These are phyloP conservation scores for Phytopythium delawarense DNA, from an alignment of 352 stramenopile genomes.

Conservation along the genomic window DNA sequence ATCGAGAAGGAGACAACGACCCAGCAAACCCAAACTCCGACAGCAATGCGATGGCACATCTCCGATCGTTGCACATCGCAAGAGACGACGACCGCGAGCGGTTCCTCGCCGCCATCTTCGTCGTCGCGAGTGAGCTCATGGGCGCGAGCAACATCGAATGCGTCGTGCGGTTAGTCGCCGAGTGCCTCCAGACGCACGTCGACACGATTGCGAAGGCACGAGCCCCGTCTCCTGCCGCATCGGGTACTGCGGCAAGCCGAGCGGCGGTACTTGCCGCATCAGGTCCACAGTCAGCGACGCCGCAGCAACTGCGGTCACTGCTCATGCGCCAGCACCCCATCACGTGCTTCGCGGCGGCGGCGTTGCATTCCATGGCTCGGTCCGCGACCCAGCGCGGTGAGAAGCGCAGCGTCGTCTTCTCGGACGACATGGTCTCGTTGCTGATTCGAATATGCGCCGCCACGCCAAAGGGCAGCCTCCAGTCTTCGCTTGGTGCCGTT, in stretches of 20 bases:
- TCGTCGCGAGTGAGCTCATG: slow-evolving; percentile 63
- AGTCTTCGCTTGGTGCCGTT: not conserved
- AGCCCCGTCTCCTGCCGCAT: not conserved
- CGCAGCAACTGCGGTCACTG: slow-evolving; percentile 12
- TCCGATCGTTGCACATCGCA: slow-evolving; percentile 36
- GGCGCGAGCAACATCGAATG: slow-evolving; percentile 52
- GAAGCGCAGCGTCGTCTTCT: slow-evolving; percentile 40
- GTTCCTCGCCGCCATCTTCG: slow-evolving; percentile 62
- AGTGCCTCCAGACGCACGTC: slow-evolving; percentile 32
- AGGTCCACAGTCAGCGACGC: not conserved
- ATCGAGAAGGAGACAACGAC: not conserved
- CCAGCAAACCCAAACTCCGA: not conserved
- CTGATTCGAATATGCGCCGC: slow-evolving; percentile 45
- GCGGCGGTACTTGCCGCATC: too few species aligned
- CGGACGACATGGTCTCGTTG: slow-evolving; percentile 29
- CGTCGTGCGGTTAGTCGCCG: slow-evolving; percentile 44
- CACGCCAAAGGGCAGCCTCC: slow-evolving; percentile 5
- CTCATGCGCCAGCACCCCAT: slow-evolving; percentile 36
- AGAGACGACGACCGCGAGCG: slow-evolving; percentile 62
- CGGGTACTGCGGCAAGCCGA: not conserved
- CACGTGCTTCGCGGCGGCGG: slow-evolving; percentile 39
- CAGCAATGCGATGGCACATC: slow-evolving; percentile 15
- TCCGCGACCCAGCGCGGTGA: slow-evolving; percentile 52
- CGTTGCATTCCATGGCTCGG: slow-evolving; percentile 49
- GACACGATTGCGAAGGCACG: slow-evolving; percentile 2